Evolutionary conservation across 139 green algal genomes (phyloP).

Genomic region (Asterochloris erici): DNA sequence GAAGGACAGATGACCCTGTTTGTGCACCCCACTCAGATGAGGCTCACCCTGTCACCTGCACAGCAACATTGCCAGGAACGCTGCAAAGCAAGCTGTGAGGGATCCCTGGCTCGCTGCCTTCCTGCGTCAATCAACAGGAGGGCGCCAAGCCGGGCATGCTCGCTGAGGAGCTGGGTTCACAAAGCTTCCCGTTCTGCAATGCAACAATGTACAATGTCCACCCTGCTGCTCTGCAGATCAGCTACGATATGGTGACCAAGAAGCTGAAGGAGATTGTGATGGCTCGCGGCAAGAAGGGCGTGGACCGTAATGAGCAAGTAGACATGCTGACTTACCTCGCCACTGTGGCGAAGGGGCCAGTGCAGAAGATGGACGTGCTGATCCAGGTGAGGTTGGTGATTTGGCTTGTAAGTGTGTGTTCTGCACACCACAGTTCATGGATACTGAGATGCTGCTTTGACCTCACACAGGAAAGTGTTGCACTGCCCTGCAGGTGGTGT

Average conservation of each 20-base stretch:
- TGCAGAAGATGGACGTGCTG: constrained; percentile 73
- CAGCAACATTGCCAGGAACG: too few species aligned
- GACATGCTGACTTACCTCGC: constrained; percentile 93
- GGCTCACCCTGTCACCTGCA: too few species aligned
- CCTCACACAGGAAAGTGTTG: too few species aligned
- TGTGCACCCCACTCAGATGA: too few species aligned
- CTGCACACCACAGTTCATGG: neutral
- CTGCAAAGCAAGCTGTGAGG: too few species aligned
- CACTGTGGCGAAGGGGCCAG: constrained; percentile 76
- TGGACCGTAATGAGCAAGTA: constrained; percentile 86
- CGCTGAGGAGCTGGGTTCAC: too few species aligned
- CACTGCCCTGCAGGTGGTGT: constrained; percentile 64
- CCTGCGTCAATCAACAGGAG: neutral
- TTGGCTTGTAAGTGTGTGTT: too few species aligned
- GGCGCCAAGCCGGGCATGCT: too few species aligned
- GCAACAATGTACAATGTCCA: too few species aligned
- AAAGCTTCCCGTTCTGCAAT: too few species aligned
- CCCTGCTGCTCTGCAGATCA: constrained; percentile 20
- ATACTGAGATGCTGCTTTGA: constrained; percentile 29
- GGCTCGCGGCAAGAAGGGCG: constrained; percentile 79
- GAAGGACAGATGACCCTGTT: too few species aligned
- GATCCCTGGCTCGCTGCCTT: too few species aligned
- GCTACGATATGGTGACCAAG: constrained; percentile 89
- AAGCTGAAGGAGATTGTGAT: constrained; percentile 92
- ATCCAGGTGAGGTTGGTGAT: constrained; percentile 9